phyloP scores from a whole-genome alignment of 2,329 filamentous ascomycete genomes.

The Calonectria montana region DNA sequence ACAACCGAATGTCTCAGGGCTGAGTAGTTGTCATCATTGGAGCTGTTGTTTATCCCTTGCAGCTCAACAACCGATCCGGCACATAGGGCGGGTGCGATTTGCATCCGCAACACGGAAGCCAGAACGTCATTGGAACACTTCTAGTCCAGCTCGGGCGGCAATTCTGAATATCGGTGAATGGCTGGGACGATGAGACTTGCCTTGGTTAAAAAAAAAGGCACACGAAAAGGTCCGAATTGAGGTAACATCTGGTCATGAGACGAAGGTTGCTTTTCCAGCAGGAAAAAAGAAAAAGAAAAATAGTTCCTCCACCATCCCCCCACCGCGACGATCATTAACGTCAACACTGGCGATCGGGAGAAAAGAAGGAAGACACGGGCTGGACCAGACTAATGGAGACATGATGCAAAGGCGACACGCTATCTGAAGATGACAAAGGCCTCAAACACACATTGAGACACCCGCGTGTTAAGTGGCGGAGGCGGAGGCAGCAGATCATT shows the following conservation, averaged over 20 bases:
- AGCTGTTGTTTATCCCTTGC: not conserved
- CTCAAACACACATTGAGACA: conserved; percentile 11
- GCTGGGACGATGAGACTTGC: not conserved
- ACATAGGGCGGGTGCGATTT: not conserved
- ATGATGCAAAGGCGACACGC: not conserved
- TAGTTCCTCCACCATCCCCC: not conserved
- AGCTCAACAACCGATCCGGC: not conserved
- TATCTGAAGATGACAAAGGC: conserved; percentile 1
- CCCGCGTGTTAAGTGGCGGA: conserved; percentile 1
- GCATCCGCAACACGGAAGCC: not conserved
- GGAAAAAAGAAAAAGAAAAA: not conserved
- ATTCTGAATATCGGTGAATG: conserved; percentile 6
- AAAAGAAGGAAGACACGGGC: not conserved
- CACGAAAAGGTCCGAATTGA: not conserved
- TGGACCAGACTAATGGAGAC: not conserved
- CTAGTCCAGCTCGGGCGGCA: not conserved
- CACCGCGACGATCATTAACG: not conserved
- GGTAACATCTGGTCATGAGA: not conserved
- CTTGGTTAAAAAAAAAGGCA: not conserved
- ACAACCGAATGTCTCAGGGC: not conserved
- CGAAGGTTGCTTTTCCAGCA: not conserved
- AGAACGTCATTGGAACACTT: not conserved
- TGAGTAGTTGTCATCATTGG: not conserved
- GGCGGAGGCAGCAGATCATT: conserved; percentile 5
- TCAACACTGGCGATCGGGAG: not conserved